Evolutionary conservation across 352 stramenopile species (phyloP), one percentile per base, ranked within the genome.

Genomic region (Bremia lactucae): DNA sequence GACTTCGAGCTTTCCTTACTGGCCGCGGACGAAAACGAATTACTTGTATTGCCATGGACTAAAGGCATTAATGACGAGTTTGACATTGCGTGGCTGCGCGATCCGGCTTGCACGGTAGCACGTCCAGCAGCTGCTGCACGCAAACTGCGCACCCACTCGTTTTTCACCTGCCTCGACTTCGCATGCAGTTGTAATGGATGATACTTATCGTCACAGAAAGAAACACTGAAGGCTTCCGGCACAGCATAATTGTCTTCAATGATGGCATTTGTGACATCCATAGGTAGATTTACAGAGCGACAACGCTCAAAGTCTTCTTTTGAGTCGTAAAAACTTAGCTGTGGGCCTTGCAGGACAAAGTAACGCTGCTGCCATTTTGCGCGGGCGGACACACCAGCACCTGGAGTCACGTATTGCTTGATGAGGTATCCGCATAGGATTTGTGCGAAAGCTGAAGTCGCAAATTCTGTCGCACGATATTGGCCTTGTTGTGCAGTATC

Each of bases 321-420:
- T 2, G 77, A 90, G 42, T 88, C 77, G 55, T 84, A 92, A 25
- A 86, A 87, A 31, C 68, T 85, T 21, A 92, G 55, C 47, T 85
- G 71, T 18, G 60, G 59, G 19, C 78, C 80, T 57, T 89, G 72
- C 10, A 92, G 45, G 29, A 92, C 80, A 55, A 92, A 88, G 60
- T 90, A 92, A 8, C 77, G 77, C 53, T 90, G 80, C 59, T 90
- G 75, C 80, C 80, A 92, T 56, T 86, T 84, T n/a, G 65, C 62
- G 16, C 51, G 70, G 19, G 48, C 62, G 41, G 53, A 60, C 0
- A 52, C 55, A 39, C 42, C 58, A 39, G 55, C 64, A 16, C 65
- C 65, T 6, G 65, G 61, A 21, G 70, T 55, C 48, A 86, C 56
- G 49, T 82, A 61, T 52, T 92, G 80, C 59, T 91, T 91, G 49